Evolutionary conservation across 2,329 filamentous ascomycete genomes (phyloP), one percentile per base, ranked within the genome.

Genomic region (Fusarium incarnatum): DNA sequence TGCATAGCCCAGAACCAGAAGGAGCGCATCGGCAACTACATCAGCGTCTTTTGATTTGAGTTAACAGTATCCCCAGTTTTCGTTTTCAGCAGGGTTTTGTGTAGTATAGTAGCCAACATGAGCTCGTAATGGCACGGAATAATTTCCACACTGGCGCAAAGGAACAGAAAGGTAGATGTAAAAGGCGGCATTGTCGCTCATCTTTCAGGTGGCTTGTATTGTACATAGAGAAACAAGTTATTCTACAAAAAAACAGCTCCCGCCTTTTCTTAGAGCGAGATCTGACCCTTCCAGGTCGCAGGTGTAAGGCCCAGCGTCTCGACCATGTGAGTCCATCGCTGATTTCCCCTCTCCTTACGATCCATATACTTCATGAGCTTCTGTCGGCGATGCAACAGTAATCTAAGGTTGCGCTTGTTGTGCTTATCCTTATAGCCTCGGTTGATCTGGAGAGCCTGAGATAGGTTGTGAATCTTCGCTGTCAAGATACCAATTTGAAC

Each of bases 1-100:
- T 99, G 96, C 84, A 99, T 99, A 87, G 96, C 96, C 59, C 96
- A 99, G 83, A 98, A 97, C 85, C 96, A 99, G 83, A 99, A 99
- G 85, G 96, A 99, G 82, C 90, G 96, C 79, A 98, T 99, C 80
- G 92, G 93, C 75, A 99, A 98, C 83, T 99, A 97, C 83, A 99
- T 99, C 81, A 97, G 94, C 82, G 96, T 98, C 68, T 97, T 99
- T 83, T 97, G 83, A 87, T 74, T 68, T 66, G 61, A 25, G 69
- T 60, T 60, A 57, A 44, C 58, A 70, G 66, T 67, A 70, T 56
- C 56, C 52, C 41, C 23, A n/a, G 44, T 64, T 71, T 70, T 72
- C 59, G 41, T 72, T 73, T 75, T 71, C 75, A 75, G 74, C 78
- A 79, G 73, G 71, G 69, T 74, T 74, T 76, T 76, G 74, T 84